phyloP scores from a whole-genome alignment of 805 yeast genomes.

The Groenewaldozyma tartarivorans region DNA sequence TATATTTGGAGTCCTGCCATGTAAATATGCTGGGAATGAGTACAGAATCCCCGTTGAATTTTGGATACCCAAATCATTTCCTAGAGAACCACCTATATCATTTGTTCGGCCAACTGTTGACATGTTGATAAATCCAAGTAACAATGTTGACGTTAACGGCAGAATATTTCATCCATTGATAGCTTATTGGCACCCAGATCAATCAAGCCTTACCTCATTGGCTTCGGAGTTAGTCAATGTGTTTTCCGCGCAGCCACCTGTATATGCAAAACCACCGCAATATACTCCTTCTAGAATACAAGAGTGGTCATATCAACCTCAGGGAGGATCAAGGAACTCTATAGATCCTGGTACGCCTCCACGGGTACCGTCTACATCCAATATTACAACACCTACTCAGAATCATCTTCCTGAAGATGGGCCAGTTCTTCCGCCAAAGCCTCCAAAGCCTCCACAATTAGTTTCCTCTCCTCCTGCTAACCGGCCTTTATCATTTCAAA shows the following conservation, averaged over 20 bases:
- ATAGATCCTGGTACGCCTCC: background rate
- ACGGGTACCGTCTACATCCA: background rate
- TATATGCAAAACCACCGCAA: slow-evolving; percentile 28
- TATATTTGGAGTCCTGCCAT: slow-evolving; percentile 48
- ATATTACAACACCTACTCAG: background rate
- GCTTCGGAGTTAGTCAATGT: slow-evolving; percentile 26
- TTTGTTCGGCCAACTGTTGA: slow-evolving; percentile 48
- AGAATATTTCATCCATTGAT: slow-evolving; percentile 58
- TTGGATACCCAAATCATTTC: slow-evolving; percentile 73
- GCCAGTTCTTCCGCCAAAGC: slow-evolving; percentile 5
- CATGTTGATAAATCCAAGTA: slow-evolving; percentile 47
- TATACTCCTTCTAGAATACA: background rate
- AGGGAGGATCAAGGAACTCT: background rate
- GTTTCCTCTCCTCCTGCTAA: background rate
- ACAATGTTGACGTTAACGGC: slow-evolving; percentile 63
- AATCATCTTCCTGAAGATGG: background rate
- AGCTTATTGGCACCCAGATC: slow-evolving; percentile 43
- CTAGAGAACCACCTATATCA: slow-evolving; percentile 56
- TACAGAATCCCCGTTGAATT: slow-evolving; percentile 52
- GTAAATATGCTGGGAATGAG: slow-evolving; percentile 20
- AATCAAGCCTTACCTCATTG: slow-evolving; percentile 25
- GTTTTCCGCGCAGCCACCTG: slow-evolving; percentile 39
- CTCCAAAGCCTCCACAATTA: background rate
- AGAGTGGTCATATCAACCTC: background rate
- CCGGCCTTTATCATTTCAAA: background rate